Evolutionary conservation across 139 green algal species (phyloP).

Genomic region (Coccomyxa sp.): DNA sequence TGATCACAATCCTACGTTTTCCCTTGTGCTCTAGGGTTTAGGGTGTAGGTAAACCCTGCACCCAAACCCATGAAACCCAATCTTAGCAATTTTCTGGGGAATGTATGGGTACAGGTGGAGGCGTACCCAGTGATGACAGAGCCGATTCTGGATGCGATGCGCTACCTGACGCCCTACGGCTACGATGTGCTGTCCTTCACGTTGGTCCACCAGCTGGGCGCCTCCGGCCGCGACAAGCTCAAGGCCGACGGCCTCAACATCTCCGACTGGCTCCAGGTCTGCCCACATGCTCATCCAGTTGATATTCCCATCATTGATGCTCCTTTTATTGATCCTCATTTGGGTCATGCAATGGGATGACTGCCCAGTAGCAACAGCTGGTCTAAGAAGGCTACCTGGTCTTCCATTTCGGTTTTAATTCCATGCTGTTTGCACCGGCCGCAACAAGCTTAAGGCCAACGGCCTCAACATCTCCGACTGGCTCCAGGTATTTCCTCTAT

Average conservation of each 20-base stretch:
- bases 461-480: constrained; percentile 68
- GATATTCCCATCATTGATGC: not conserved
- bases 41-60: no score
- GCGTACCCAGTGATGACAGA: constrained; percentile 67
- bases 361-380: not conserved
- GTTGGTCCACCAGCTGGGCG: constrained; percentile 52
- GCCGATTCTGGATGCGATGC: constrained; percentile 64
- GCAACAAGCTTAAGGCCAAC: constrained; percentile 54
- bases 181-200: constrained; percentile 68
- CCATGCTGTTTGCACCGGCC: no score
- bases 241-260: constrained; percentile 77
- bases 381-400: not conserved
- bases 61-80: no score
- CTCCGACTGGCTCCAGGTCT: constrained; percentile 57
- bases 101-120: constrained; percentile 45
- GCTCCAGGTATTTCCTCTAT: not conserved
- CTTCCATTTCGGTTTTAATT: no score
- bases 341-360: not conserved
- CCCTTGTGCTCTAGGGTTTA: no score
- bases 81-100: not conserved
- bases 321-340: not conserved
- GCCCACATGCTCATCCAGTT: not conserved
- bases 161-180: constrained; percentile 59
- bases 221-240: constrained; percentile 25
- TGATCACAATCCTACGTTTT: not conserved